Base-by-base conservation (phyloP, 805 yeast species). In the Lachancea fermentati region DNA sequence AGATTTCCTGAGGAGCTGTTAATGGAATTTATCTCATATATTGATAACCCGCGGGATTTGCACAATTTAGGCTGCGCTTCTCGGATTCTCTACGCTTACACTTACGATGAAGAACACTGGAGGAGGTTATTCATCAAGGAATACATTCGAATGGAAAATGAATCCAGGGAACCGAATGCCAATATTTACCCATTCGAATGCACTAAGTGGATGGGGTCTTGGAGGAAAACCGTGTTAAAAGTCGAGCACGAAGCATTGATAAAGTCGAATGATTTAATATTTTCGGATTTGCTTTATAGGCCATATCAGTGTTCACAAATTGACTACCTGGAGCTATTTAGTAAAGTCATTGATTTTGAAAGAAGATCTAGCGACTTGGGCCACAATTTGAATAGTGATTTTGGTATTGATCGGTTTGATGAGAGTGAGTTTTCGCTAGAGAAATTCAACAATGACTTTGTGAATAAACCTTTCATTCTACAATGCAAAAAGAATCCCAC, bases 101-200 rank as follows among this genome's bases (percentile, higher is more conserved):
- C 78, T 9, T 79, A 77, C 54, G 82, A 78, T 53, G 96, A 87
- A 48, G 95, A 87, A 37, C 49, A 83, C 17, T 88, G 96, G 96
- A 82, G 81, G 51, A 72, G 68, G 41, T 42, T 80, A 34, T 78
- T 79, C 52, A 63, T 72, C 26, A 59, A 44, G 13, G 54, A 53
- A 28, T 53, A 48, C 24, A 34, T 39, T 14, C 35, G 39, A 14
- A 36, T 52, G 17, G 55, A 51, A 42, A 49, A 12, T 42, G 47
- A 18, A 45, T 50, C 3, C n/a, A 46, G 14, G 15, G 37, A 25
- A 50, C 47, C 26, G 1, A 36, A 47, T 19, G 36, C 46, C 9
- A 31, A 57, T 32, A 48, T 52, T 5, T 47, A 48, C 8, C 62
- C 68, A 2, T 46, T 51, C 37, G 55, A 60, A 9, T 56, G 65